Conservation (phyloP, 2,329 filamentous ascomycete genomes). For the Alternaria longipes region DNA sequence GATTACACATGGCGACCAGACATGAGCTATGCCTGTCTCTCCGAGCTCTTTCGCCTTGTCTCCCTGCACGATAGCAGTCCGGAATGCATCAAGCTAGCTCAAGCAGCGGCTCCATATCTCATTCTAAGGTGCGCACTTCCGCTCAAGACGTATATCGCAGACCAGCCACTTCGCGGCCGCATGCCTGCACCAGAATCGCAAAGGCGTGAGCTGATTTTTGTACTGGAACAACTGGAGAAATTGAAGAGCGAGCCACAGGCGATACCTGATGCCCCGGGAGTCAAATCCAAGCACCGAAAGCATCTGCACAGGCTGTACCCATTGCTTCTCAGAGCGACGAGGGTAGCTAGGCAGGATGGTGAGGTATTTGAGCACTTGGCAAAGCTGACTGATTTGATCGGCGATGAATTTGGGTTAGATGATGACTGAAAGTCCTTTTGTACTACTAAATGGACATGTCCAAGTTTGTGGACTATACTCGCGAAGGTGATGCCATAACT, state of each 20-base stretch:
- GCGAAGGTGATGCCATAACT: not conserved
- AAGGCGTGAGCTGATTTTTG: constrained; percentile 77
- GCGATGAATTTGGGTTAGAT: constrained; percentile 47
- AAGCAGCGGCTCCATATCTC: constrained; percentile 80
- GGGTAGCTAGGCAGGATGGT: constrained; percentile 69
- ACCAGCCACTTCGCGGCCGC: constrained; percentile 85
- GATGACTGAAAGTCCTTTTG: constrained; percentile 23
- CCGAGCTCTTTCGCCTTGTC: constrained; percentile 71
- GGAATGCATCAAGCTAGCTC: constrained; percentile 69
- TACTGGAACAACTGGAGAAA: constrained; percentile 71
- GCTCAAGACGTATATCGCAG: constrained; percentile 85
- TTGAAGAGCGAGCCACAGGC: constrained; percentile 75
- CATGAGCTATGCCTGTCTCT: constrained; percentile 82
- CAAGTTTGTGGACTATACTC: not conserved
- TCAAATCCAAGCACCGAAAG: constrained; percentile 61
- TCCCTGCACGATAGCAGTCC: constrained; percentile 58
- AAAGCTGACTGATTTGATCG: constrained; percentile 54
- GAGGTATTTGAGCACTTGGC: constrained; percentile 61
- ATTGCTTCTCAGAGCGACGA: constrained; percentile 71
- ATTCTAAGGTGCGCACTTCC: constrained; percentile 83
- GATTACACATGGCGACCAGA: constrained; percentile 70
- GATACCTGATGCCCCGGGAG: constrained; percentile 62
- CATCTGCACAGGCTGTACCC: constrained; percentile 86
- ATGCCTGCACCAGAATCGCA: constrained; percentile 90
- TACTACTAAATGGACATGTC: not conserved